These are phyloP conservation scores for Fusarium euwallaceae DNA, from an alignment of 2,329 filamentous ascomycete species.

Conservation along the genomic window DNA sequence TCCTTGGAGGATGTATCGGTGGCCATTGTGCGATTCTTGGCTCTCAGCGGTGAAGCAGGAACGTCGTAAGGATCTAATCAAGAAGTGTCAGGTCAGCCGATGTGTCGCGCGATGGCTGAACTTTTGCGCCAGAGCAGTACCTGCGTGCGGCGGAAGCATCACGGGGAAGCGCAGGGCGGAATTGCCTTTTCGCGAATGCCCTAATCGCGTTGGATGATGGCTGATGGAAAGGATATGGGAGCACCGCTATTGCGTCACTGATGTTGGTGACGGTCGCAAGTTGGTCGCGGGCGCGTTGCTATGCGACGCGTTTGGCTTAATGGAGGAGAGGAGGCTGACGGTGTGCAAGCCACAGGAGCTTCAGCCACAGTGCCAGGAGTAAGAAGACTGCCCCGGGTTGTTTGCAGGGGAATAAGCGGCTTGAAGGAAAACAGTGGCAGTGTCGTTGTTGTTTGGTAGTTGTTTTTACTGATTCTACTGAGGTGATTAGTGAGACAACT, in stretches of 20 bases:
- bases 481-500: background rate
- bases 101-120: background rate
- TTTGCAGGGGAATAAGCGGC: background rate
- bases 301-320: slow-evolving; percentile 39
- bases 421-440: background rate
- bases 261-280: slow-evolving; percentile 38
- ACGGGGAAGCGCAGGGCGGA: background rate
- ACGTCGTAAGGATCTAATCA: slow-evolving; percentile 44
- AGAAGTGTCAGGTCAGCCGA: slow-evolving; percentile 9
- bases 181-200: slow-evolving; percentile 5
- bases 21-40: slow-evolving; percentile 24
- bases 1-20: slow-evolving; percentile 29
- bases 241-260: slow-evolving; percentile 41
- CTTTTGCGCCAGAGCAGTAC: slow-evolving; percentile 18
- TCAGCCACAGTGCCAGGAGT: background rate
- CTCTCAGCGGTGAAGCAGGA: slow-evolving; percentile 35
- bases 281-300: slow-evolving; percentile 37
- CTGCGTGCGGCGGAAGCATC: slow-evolving; percentile 31
- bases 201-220: background rate
- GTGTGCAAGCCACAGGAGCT: slow-evolving; percentile 7
- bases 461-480: background rate
- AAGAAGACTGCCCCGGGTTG: background rate
- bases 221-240: slow-evolving; percentile 3
- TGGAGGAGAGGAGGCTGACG: slow-evolving; percentile 18
- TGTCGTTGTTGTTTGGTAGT: background rate